These are phyloP conservation scores for Fusarium secorum DNA, from an alignment of 2,329 filamentous ascomycete species.

Conservation along the genomic window DNA sequence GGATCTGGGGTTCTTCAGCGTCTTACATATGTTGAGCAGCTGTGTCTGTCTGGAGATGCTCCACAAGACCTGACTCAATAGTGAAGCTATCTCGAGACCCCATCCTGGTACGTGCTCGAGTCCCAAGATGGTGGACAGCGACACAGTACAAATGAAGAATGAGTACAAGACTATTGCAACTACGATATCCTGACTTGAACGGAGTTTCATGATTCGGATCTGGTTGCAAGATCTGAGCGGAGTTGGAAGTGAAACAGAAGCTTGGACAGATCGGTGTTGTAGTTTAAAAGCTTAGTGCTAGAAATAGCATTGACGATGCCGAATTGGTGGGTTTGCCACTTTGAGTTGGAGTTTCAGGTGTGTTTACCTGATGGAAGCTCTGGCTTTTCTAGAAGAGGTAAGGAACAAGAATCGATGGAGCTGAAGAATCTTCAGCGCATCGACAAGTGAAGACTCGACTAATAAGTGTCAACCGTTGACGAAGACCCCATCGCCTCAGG, in stretches of 20 bases:
- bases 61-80: constrained; percentile 5
- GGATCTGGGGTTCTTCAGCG: constrained; percentile 4
- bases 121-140: background rate
- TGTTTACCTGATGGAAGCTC: background rate
- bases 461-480: background rate
- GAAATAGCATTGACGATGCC: background rate
- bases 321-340: background rate
- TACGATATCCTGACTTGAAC: constrained; percentile 2
- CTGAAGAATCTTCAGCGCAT: background rate
- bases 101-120: constrained; percentile 14
- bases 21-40: background rate
- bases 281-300: background rate
- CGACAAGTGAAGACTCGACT: background rate
- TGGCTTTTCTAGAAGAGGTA: background rate
- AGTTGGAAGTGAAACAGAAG: constrained; percentile 13
- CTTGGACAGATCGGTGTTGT: background rate
- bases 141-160: constrained; percentile 2
- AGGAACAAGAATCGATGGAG: background rate
- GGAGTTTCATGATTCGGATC: constrained; percentile 3
- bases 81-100: constrained; percentile 1
- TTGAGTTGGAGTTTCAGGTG: background rate
- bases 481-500: background rate
- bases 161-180: background rate
- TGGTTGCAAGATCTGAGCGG: background rate
- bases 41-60: background rate